phyloP scores from a whole-genome alignment of 1,284 basidiomycete species.

The Fomitiporia mediterranea region DNA sequence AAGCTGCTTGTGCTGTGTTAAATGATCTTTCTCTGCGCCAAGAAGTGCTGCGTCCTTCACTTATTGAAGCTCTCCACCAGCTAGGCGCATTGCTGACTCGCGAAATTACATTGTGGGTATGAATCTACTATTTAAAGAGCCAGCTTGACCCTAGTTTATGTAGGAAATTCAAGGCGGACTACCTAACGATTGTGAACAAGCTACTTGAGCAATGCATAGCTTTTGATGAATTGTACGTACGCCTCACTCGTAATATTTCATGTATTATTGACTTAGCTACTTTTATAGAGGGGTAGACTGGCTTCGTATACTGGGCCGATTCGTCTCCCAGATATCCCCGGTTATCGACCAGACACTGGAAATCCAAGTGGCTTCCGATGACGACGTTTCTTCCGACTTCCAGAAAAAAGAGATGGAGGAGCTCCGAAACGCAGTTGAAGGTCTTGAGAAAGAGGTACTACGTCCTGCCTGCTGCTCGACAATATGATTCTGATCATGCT shows the following conservation, averaged over 20 bases:
- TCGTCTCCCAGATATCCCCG: slow-evolving; percentile 58
- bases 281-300: slow-evolving; percentile 55
- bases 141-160: background rate
- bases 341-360: slow-evolving; percentile 65
- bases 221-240: slow-evolving; percentile 57
- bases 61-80: slow-evolving; percentile 52
- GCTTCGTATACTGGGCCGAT: slow-evolving; percentile 57
- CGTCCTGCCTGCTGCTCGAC: background rate
- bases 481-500: background rate
- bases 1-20: slow-evolving; percentile 34
- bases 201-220: slow-evolving; percentile 63
- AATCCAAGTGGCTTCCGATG: slow-evolving; percentile 42
- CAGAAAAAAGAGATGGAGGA: slow-evolving; percentile 61
- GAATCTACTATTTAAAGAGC: background rate
- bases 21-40: slow-evolving; percentile 56
- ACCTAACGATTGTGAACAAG: slow-evolving; percentile 57
- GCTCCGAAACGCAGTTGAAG: slow-evolving; percentile 53
- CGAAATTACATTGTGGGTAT: slow-evolving; percentile 56
- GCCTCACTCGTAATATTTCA: slow-evolving; percentile 1
- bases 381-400: slow-evolving; percentile 37
- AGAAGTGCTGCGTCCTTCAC: slow-evolving; percentile 49
- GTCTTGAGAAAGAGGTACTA: slow-evolving; percentile 60
- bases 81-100: slow-evolving; percentile 50
- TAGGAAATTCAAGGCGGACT: slow-evolving; percentile 59
- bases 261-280: background rate